Evolutionary conservation across 306 rosid species (phyloP).

Genomic region (Castanospermum australe): DNA sequence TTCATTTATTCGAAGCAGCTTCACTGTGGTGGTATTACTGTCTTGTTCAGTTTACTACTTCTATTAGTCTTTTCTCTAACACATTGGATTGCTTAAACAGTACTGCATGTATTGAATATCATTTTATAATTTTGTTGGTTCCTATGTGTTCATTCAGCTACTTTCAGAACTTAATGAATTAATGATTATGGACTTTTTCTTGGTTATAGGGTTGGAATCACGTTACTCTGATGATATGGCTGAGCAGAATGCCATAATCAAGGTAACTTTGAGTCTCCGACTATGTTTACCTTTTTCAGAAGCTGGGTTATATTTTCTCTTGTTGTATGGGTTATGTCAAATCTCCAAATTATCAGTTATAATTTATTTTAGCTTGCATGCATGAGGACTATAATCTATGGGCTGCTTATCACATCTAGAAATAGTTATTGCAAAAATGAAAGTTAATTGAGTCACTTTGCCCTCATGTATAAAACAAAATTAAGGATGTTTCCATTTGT

Average conservation of each 20-base stretch:
- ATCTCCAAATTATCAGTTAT: not conserved
- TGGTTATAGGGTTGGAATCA: slow-evolving; percentile 50
- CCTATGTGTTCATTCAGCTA: not conserved
- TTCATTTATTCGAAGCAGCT: slow-evolving; percentile 78
- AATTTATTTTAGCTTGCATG: not conserved
- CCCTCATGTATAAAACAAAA: not conserved
- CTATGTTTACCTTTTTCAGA: not conserved
- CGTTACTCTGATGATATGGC: slow-evolving; percentile 41
- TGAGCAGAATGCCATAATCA: slow-evolving; percentile 56
- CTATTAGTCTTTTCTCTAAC: not conserved
- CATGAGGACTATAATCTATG: not conserved
- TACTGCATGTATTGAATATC: not conserved
- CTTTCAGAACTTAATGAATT: not conserved
- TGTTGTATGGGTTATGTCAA: not conserved
- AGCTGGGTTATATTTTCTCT: not conserved
- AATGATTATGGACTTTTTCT: not conserved
- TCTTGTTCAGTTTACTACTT: not conserved
- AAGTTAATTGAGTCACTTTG: not conserved
- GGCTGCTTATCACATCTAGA: not conserved
- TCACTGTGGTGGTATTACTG: slow-evolving; percentile 63
- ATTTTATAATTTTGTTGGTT: not conserved
- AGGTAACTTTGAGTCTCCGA: slow-evolving; percentile 47
- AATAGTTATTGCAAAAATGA: not conserved
- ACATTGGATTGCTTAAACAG: not conserved
- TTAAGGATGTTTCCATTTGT: not conserved